These are phyloP conservation scores for Porphyrellus cyaneotinctus DNA, from an alignment of 768 basidiomycete genomes.

Conservation along the genomic window DNA sequence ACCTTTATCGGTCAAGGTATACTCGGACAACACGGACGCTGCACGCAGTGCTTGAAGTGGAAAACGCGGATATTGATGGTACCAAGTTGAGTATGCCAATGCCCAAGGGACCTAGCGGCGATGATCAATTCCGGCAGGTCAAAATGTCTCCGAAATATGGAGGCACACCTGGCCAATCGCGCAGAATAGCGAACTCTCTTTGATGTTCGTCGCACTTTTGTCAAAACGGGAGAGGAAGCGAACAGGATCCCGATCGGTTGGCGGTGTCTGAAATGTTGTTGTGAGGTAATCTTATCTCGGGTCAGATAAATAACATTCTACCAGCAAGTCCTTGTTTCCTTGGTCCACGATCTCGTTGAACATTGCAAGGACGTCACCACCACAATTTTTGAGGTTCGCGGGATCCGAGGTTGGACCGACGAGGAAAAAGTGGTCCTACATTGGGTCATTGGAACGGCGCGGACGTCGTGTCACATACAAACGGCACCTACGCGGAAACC, in stretches of 20 bases:
- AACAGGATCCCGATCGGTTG: slow-evolving; percentile 32
- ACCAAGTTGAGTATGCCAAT: slow-evolving; percentile 49
- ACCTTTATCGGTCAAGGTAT: slow-evolving; percentile 51
- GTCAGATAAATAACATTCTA: slow-evolving; percentile 16
- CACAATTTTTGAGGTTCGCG: slow-evolving; percentile 35
- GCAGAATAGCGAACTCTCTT: slow-evolving; percentile 47
- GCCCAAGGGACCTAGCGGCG: slow-evolving; percentile 49
- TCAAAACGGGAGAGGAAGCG: slow-evolving; percentile 54
- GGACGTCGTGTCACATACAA: background rate
- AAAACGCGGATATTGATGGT: slow-evolving; percentile 54
- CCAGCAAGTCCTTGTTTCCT: slow-evolving; percentile 41
- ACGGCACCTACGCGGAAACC: slow-evolving; percentile 41
- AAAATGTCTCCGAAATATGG: background rate
- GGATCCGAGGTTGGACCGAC: slow-evolving; percentile 48
- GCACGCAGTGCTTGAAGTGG: slow-evolving; percentile 46
- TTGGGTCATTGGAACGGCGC: background rate
- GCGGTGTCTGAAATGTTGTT: slow-evolving; percentile 22
- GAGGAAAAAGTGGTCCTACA: slow-evolving; percentile 48
- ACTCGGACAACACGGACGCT: slow-evolving; percentile 45
- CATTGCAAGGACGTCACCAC: slow-evolving; percentile 34
- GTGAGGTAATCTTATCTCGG: background rate
- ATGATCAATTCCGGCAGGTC: background rate
- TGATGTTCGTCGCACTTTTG: slow-evolving; percentile 57
- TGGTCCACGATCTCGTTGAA: slow-evolving; percentile 43
- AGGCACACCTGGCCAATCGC: slow-evolving; percentile 45